Conservation (phyloP, 2,329 filamentous ascomycete species). For the Rhinocladiella mackenziei region DNA sequence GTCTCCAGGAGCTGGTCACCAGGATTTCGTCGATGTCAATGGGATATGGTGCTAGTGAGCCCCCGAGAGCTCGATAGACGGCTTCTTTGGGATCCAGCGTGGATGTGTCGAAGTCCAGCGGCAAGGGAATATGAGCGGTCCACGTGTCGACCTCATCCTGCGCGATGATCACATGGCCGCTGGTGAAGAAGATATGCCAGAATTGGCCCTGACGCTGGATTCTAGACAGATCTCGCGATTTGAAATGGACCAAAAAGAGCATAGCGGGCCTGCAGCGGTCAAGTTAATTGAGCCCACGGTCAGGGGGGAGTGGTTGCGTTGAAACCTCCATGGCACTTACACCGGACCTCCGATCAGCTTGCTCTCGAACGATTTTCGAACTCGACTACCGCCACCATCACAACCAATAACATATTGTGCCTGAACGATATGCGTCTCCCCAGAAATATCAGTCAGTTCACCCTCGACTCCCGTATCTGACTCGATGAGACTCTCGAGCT, state of each 20-base stretch:
- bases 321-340: slow-evolving; percentile 32
- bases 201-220: slow-evolving; percentile 32
- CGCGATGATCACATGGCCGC: slow-evolving; percentile 29
- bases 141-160: slow-evolving; percentile 37
- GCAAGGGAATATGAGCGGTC: slow-evolving; percentile 32
- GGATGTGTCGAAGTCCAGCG: slow-evolving; percentile 19
- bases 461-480: slow-evolving; percentile 17
- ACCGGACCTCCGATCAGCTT: slow-evolving; percentile 30
- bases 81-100: slow-evolving; percentile 26
- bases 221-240: slow-evolving; percentile 31
- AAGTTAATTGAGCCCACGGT: background rate
- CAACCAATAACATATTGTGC: slow-evolving; percentile 31
- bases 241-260: slow-evolving; percentile 35
- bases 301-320: slow-evolving; percentile 25
- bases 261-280: slow-evolving; percentile 19
- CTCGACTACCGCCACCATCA: slow-evolving; percentile 32
- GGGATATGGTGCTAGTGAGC: slow-evolving; percentile 8
- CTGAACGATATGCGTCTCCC: slow-evolving; percentile 23
- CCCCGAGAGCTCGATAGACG: slow-evolving; percentile 5
- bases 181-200: slow-evolving; percentile 35
- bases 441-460: slow-evolving; percentile 23
- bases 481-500: slow-evolving; percentile 26
- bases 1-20: slow-evolving; percentile 31
- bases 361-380: slow-evolving; percentile 29
- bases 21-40: slow-evolving; percentile 37